Evolutionary conservation across 495 filamentous ascomycete species (phyloP).

Genomic region (Podospora anserina): DNA sequence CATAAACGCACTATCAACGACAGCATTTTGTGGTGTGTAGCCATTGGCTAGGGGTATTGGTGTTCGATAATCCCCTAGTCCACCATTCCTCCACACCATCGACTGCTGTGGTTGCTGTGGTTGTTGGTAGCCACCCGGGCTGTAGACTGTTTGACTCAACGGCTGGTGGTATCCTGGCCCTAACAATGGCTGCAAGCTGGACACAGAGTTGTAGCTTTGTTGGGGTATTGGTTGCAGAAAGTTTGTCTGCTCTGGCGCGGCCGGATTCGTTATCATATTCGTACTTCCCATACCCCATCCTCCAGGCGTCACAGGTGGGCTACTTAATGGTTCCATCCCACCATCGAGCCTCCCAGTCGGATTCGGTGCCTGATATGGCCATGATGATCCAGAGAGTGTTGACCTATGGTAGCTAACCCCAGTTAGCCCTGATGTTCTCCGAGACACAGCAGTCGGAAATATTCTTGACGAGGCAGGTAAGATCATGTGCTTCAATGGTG

Average conservation of each 20-base stretch:
- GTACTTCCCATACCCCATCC: constrained; percentile 26
- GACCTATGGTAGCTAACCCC: constrained; percentile 15
- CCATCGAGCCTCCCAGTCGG: constrained; percentile 15
- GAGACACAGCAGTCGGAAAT: constrained; percentile 34
- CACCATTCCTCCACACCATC: constrained; percentile 75
- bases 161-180: constrained; percentile 69
- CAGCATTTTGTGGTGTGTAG: constrained; percentile 32
- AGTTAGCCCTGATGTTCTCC: constrained; percentile 16
- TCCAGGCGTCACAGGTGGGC: constrained; percentile 12
- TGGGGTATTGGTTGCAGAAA: constrained; percentile 33
- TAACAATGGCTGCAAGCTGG: constrained; percentile 63
- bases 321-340: constrained; percentile 15
- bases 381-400: constrained; percentile 17
- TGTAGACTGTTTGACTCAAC: constrained; percentile 69
- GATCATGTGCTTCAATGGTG: constrained; percentile 84
- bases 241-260: constrained; percentile 17
- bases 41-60: constrained; percentile 33
- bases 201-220: constrained; percentile 38
- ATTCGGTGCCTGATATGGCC: constrained; percentile 23
- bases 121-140: constrained; percentile 61
- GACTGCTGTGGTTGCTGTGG: constrained; percentile 51
- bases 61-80: constrained; percentile 42
- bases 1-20: constrained; percentile 36
- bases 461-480: constrained; percentile 50
- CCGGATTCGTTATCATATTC: constrained; percentile 14